Evolutionary conservation across 805 yeast genomes (phyloP), one percentile per base, ranked within the genome.

Genomic region (Pichia membranifaciens): DNA sequence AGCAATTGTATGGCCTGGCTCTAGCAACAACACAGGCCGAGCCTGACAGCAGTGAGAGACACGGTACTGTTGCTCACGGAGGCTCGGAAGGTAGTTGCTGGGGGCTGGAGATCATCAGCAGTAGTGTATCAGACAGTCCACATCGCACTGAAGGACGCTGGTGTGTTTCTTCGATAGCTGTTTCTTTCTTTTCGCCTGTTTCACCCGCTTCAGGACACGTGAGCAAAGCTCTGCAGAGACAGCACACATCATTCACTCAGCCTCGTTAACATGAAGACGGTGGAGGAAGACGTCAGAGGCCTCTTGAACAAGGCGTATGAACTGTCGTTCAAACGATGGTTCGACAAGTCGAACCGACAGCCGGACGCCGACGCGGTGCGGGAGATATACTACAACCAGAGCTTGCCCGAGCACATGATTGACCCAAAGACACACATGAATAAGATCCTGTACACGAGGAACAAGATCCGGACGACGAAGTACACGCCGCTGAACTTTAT

Each of bases 381-480:
- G 55, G 62, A 74, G 3, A 67, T 84, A 16, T 81, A 73, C 46
- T 72, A 79, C 60, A 84, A 84, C 60, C 64, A 73, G 58, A 70
- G 71, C 3, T 65, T 85, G 31, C 90, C 95, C 0, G 75, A 72
- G 18, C 78, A 79, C 31, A 67, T 76, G 68, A 39, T 78, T 16
- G 82, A 82, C 49, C 59, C 60, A 2, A 80, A 80, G 60, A 72
- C 81, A 1, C 81, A 83, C 7, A 68, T 74, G 35, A 64, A 63
- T 3, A 55, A 63, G 17, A 54, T 65, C 1, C 40, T 50, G 3
- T 79, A 73, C 54, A 74, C 79, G 5, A 61, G 82, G 56, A 79
- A 79, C 58, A 79, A 79, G 59, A 75, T 79, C 48, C 70, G 82
- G 63, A 79, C 84, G 10, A 78, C 84, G 5, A 79, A 78, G 60